Percentiles rank a stretch among this genome's conserved stretches.
These are phyloP conservation scores for Gossypium ekmanianum DNA, from an alignment of 345 rosid genomes.

Conservation along the genomic window DNA sequence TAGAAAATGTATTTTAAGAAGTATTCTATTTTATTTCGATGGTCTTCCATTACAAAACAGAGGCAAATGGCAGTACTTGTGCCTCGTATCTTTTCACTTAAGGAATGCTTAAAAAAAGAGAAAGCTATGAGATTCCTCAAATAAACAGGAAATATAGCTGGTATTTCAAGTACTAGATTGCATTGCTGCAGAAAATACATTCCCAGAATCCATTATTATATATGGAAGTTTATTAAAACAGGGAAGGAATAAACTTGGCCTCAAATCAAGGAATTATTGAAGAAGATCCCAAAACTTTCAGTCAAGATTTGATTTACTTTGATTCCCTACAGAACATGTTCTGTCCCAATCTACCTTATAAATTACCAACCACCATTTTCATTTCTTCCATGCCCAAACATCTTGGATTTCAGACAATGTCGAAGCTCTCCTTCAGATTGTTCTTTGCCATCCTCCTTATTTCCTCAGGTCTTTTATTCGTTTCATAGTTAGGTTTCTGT, in stretches of 20 bases:
- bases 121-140: too few species aligned
- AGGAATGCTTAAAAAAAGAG: too few species aligned
- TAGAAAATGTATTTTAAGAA: too few species aligned
- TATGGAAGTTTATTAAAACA: neutral
- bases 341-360: neutral
- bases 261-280: neutral
- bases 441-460: neutral
- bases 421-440: neutral
- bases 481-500: neutral
- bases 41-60: too few species aligned
- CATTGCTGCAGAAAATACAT: too few species aligned
- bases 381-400: neutral
- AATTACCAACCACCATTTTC: too few species aligned
- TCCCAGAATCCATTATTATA: too few species aligned
- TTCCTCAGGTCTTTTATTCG: conserved; percentile 1
- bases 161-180: too few species aligned
- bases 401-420: neutral
- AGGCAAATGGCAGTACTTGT: too few species aligned
- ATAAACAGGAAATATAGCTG: too few species aligned
- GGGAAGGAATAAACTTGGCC: neutral
- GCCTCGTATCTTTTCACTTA: too few species aligned
- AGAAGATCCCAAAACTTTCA: neutral
- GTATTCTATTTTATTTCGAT: too few species aligned
- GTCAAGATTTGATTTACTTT: neutral
- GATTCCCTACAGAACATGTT: neutral